Percentiles rank a stretch among this genome's conserved stretches.
Evolutionary conservation across 495 filamentous ascomycete genomes (phyloP).

Genomic region (Talaromyces thailandensis): DNA sequence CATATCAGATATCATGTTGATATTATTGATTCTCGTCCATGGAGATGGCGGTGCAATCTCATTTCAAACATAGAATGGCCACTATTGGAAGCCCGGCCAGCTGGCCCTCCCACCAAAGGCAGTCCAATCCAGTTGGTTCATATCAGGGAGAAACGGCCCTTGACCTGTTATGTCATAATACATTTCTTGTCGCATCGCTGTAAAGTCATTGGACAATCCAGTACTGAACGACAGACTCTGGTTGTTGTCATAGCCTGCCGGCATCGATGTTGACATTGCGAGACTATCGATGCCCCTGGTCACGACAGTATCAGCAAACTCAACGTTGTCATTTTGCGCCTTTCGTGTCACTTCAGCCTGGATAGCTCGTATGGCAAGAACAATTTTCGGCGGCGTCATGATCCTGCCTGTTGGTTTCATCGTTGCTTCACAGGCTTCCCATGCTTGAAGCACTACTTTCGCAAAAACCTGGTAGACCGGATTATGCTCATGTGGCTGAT

Average conservation of each 20-base stretch:
- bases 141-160: conserved; percentile 11
- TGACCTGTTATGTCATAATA: conserved; percentile 14
- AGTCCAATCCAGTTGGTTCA: conserved; percentile 22
- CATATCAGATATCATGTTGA: background rate
- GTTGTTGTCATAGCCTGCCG: conserved; percentile 8
- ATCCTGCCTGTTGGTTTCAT: conserved; percentile 13
- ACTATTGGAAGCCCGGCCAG: background rate
- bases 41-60: background rate
- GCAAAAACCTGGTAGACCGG: conserved; percentile 34
- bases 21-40: background rate
- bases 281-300: conserved; percentile 12
- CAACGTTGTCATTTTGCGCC: conserved; percentile 4
- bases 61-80: background rate
- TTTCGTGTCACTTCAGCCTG: conserved; percentile 11
- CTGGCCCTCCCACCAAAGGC: background rate
- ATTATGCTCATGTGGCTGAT: conserved; percentile 9
- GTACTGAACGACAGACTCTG: conserved; percentile 10
- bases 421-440: conserved; percentile 25
- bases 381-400: conserved; percentile 26
- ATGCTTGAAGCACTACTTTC: conserved; percentile 35
- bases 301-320: conserved; percentile 9
- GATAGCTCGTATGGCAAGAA: conserved; percentile 23
- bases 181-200: conserved; percentile 4
- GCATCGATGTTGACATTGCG: conserved; percentile 11
- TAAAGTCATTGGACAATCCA: conserved; percentile 10